Conservation (phyloP, 2,329 filamentous ascomycete genomes). For the Ceratocystis destructans region DNA sequence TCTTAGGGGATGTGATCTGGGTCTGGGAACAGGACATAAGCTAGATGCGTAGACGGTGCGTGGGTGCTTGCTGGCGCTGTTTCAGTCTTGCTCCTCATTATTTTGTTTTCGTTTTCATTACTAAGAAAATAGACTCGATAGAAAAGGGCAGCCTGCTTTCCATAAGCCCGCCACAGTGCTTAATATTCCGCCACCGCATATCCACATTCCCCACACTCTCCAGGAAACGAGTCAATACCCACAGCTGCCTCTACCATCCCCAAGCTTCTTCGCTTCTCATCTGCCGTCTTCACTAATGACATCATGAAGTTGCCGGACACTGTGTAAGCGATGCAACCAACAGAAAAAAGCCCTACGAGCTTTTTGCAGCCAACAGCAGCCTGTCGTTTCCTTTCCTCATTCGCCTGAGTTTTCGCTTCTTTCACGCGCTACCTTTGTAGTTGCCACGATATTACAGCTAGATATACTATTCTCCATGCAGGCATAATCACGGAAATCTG, state of each 20-base stretch:
- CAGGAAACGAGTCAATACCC: too few relatives aligned
- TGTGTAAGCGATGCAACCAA: slow-evolving; percentile 1
- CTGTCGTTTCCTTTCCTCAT: neutral
- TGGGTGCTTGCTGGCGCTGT: neutral
- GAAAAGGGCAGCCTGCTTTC: neutral
- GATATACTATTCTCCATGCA: too few relatives aligned
- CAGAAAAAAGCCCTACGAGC: neutral
- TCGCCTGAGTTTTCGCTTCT: neutral
- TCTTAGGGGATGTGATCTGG: too few relatives aligned
- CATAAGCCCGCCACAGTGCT: neutral
- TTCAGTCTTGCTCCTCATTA: neutral
- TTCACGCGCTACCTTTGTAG: neutral
- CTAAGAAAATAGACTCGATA: neutral
- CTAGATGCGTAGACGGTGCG: too few relatives aligned
- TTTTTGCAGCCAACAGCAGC: neutral
- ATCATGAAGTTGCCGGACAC: neutral
- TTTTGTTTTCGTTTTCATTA: neutral
- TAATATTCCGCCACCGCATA: neutral
- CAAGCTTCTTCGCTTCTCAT: neutral
- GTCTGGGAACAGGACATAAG: too few relatives aligned
- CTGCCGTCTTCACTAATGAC: neutral
- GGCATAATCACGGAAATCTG: too few relatives aligned
- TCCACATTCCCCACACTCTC: too few relatives aligned
- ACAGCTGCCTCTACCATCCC: neutral
- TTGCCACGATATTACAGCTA: neutral